Evolutionary conservation across 352 stramenopile species (phyloP).

Genomic region (Globisporangium acanthophoron): DNA sequence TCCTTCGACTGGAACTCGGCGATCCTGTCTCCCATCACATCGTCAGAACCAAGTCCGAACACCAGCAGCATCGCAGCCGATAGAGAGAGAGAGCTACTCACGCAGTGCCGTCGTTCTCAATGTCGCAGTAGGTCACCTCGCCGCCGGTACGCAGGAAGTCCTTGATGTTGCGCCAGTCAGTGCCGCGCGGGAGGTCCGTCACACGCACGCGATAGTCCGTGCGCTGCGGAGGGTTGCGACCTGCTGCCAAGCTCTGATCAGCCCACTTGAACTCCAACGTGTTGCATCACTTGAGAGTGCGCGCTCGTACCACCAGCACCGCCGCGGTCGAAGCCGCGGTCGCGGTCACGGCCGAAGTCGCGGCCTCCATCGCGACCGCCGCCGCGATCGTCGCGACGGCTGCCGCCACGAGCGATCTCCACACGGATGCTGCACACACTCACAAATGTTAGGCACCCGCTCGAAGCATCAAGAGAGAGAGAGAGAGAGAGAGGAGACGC

Average conservation of each 20-base stretch:
- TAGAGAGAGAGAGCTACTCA: constrained; percentile 26
- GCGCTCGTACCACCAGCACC: constrained; percentile 21
- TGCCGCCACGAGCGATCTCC: constrained; percentile 72
- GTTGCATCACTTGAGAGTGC: too few species aligned
- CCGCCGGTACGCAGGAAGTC: constrained; percentile 79
- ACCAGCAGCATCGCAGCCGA: neutral
- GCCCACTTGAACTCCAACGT: neutral
- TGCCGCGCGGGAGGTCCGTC: constrained; percentile 68
- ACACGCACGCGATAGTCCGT: constrained; percentile 74
- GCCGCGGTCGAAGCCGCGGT: constrained; percentile 53
- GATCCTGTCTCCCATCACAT: constrained; percentile 27
- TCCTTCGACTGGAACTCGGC: constrained; percentile 79
- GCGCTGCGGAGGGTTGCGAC: constrained; percentile 66
- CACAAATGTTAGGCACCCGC: constrained; percentile 1
- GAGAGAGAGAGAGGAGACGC: constrained; percentile 7
- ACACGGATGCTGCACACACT: constrained; percentile 56
- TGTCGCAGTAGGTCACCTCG: constrained; percentile 84
- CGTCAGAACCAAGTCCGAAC: neutral
- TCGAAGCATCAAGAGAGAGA: neutral
- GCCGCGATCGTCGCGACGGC: constrained; percentile 49
- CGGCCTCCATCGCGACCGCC: constrained; percentile 28
- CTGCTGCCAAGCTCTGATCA: constrained; percentile 3
- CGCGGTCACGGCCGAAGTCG: constrained; percentile 23
- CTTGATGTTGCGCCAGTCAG: constrained; percentile 86
- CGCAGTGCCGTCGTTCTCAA: constrained; percentile 77